phyloP scores from a whole-genome alignment of 2,329 filamentous ascomycete genomes.

The Tolypocladium capitatum region DNA sequence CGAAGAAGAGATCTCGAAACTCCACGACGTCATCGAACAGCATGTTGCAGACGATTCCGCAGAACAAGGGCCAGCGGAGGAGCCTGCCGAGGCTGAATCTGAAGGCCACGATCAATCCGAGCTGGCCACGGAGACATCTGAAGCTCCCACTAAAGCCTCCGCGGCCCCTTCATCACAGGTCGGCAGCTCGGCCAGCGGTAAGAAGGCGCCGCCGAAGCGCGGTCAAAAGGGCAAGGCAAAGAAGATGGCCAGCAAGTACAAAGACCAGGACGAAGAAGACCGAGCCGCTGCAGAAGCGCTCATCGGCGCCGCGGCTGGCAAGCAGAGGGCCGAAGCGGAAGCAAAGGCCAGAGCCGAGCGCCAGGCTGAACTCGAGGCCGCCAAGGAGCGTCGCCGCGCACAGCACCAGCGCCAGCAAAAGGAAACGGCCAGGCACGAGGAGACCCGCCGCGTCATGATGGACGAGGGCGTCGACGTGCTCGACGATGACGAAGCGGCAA shows the following conservation, averaged over 20 bases:
- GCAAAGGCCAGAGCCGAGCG: conserved; percentile 58
- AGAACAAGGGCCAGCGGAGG: conserved; percentile 13
- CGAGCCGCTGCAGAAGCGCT: conserved; percentile 69
- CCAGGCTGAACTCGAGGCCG: conserved; percentile 48
- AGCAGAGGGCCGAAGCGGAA: conserved; percentile 56
- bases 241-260: conserved; percentile 82
- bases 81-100: conserved; percentile 2
- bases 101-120: conserved; percentile 6
- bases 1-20: conserved; percentile 11
- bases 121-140: conserved; percentile 6
- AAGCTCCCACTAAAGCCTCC: conserved; percentile 7
- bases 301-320: conserved; percentile 62
- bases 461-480: conserved; percentile 45
- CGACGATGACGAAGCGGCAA: conserved; percentile 46
- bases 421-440: conserved; percentile 65
- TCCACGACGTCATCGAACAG: conserved; percentile 11
- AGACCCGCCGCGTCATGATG: conserved; percentile 46
- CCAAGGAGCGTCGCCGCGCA: conserved; percentile 60
- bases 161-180: conserved; percentile 1
- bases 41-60: conserved; percentile 1
- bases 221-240: conserved; percentile 75
- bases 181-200: conserved; percentile 11
- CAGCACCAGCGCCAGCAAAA: conserved; percentile 70
- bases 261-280: conserved; percentile 88
- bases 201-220: conserved; percentile 41